phyloP scores from a whole-genome alignment of 345 rosid genomes.

The Conringia planisiliqua region DNA sequence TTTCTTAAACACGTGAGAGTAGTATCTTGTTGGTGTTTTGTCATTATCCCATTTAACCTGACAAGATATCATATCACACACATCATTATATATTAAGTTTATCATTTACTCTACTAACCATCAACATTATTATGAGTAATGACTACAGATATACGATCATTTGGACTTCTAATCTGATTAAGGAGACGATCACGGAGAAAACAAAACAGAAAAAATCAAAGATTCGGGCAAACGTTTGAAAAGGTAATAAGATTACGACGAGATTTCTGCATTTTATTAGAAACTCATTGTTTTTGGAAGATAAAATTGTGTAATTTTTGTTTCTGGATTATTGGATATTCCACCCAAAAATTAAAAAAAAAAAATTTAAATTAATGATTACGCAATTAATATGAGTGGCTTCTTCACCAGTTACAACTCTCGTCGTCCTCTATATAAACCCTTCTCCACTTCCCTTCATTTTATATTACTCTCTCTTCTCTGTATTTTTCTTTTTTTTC shows the following conservation, averaged over 20 bases:
- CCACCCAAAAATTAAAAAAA: neutral
- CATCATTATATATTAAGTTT: neutral
- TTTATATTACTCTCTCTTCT: neutral
- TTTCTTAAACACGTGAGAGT: conserved; percentile 9
- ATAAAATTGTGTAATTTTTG: neutral
- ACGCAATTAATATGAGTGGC: neutral
- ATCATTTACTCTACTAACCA: neutral
- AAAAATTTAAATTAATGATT: neutral
- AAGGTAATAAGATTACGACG: neutral
- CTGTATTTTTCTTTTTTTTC: neutral
- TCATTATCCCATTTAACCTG: conserved; percentile 6
- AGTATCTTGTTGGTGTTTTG: conserved; percentile 11
- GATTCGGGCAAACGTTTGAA: neutral
- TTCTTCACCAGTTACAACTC: conserved; percentile 6
- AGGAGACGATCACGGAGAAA: neutral
- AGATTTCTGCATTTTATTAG: neutral
- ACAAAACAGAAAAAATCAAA: neutral
- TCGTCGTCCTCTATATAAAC: conserved; percentile 29
- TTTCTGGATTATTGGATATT: neutral
- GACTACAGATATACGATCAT: neutral
- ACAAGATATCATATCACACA: conserved; percentile 1
- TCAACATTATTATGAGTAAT: neutral
- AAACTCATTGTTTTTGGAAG: neutral
- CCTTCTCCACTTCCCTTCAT: neutral
- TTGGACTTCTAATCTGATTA: neutral